A percentile compares a stretch with the other conserved stretches of the same genome.
phyloP scores from a whole-genome alignment of 225 moss, liverwort and hornwort species.

The Thuidium tamariscinum region DNA sequence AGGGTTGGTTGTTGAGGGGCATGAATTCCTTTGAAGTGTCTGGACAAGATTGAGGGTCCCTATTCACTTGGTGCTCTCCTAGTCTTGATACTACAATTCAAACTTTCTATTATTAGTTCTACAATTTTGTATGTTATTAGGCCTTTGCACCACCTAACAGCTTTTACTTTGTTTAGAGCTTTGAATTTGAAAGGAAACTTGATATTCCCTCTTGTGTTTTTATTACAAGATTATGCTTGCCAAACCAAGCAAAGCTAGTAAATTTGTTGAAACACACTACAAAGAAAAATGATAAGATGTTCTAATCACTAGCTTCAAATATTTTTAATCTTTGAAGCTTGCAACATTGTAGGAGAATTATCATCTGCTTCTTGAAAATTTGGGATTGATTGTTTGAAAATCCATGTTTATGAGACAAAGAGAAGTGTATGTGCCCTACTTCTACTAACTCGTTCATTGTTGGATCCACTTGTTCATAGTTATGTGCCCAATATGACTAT shows the following conservation, averaged over 20 bases:
- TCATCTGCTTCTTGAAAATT: not conserved
- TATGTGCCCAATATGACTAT: no score
- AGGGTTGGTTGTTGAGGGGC: not conserved
- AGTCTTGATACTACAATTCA: no score
- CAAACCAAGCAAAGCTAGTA: not conserved
- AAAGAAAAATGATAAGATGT: fast-evolving
- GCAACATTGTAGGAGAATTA: fast-evolving
- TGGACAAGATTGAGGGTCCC: fast-evolving
- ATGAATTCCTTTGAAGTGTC: not conserved
- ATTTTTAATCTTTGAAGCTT: not conserved
- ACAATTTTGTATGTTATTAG: not conserved
- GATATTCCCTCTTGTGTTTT: not conserved
- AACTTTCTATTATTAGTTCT: not conserved
- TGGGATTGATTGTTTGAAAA: fast-evolving
- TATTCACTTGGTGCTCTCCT: no score
- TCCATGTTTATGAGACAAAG: not conserved
- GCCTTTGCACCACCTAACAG: fast-evolving
- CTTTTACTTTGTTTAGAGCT: fast-evolving
- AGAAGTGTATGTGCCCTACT: no score
- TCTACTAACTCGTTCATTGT: no score
- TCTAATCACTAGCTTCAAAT: not conserved
- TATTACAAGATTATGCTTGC: not conserved
- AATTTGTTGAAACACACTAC: fast-evolving
- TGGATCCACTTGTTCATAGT: no score
- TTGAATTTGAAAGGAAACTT: not conserved